Conservation (phyloP, 1,284 basidiomycete genomes). For the Trametes sp. region DNA sequence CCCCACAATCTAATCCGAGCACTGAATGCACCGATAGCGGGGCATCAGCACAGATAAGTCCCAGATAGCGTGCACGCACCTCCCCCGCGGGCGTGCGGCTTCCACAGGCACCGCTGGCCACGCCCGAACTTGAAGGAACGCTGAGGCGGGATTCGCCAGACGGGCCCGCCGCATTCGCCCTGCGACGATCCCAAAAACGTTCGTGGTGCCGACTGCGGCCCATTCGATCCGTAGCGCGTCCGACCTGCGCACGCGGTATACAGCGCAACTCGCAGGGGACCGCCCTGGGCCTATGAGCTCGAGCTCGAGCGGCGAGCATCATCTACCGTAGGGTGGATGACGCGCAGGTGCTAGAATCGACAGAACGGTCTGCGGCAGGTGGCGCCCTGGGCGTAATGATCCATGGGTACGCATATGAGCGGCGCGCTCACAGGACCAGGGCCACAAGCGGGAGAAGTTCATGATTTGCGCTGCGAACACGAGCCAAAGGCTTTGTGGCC, state of each 20-base stretch:
- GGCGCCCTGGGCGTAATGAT: slow-evolving; percentile 16
- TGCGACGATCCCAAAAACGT: slow-evolving; percentile 32
- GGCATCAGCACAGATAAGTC: slow-evolving; percentile 4
- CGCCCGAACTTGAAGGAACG: not conserved
- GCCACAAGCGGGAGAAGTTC: slow-evolving; percentile 18
- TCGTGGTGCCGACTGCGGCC: slow-evolving; percentile 22
- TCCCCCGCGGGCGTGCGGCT: slow-evolving; percentile 6
- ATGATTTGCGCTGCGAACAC: slow-evolving; percentile 29
- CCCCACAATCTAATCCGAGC: slow-evolving; percentile 22
- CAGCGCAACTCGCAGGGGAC: slow-evolving; percentile 12
- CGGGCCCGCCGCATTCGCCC: slow-evolving; percentile 4
- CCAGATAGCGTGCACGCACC: slow-evolving; percentile 8
- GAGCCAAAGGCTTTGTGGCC: slow-evolving; percentile 1
- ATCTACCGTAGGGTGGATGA: slow-evolving; percentile 1
- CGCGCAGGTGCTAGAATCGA: slow-evolving; percentile 15
- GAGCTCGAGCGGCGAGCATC: slow-evolving; percentile 18
- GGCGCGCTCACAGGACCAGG: slow-evolving; percentile 1
- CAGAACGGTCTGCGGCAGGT: slow-evolving; percentile 8
- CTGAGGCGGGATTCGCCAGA: not conserved
- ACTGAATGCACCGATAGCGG: slow-evolving; percentile 18
- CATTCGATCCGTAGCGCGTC: slow-evolving; percentile 16
- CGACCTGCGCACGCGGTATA: slow-evolving; percentile 2
- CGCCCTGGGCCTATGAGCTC: not conserved
- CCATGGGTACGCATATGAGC: not conserved
- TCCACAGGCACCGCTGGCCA: slow-evolving; percentile 11